Evolutionary conservation across 106 monocot species (phyloP), one percentile per base, ranked within the genome.

Genomic region (Xerophyta viscosa): DNA sequence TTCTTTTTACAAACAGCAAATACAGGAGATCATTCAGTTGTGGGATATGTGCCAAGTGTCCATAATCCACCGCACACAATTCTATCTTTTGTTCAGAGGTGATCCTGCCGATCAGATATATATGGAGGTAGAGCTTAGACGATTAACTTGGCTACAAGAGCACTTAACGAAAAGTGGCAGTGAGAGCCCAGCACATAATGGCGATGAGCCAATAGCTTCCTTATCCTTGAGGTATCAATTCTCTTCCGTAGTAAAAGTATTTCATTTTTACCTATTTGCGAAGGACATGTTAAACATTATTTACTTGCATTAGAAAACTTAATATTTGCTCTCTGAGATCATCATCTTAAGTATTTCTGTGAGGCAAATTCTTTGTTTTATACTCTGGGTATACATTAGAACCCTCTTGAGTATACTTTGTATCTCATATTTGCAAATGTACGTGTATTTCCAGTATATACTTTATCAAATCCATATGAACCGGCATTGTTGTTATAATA

Each of bases 11-110:
- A 73, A 66, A 54, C 76, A 85, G 39, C 89, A 98, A 62, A 83
- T 77, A 71, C 69, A 58, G 49, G 68, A 77, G 64, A 98, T 98
- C 39, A 68, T 98, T 48, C 81, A 71, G 27, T 51, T 86, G 46
- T 98, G 96, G 96, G 77, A 98, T 66, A 48, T 74, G 27, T 98
- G 96, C 62, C 75, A 89, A 39, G 89, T 89, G 24, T 98, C 96
- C 0, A 82, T 98, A 44, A 82, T 86, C 37, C 96, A 98, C 31
- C 64, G 96, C 0, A 82, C 96, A 23, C 96, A 98, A 37, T 98
- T 98, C 42, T 98, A 89, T 56, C 61, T 89, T 39, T 50, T 98
- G 30, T 98, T 98, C 66, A 70, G 57, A 51, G 96, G 96, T 20
- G 88, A 98, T 42, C 67, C 75, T 49, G 85, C 89, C 18, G 96